These are phyloP conservation scores for Phaeosphaeriaceae sp. DNA, from an alignment of 2,329 filamentous ascomycete species.

Conservation along the genomic window DNA sequence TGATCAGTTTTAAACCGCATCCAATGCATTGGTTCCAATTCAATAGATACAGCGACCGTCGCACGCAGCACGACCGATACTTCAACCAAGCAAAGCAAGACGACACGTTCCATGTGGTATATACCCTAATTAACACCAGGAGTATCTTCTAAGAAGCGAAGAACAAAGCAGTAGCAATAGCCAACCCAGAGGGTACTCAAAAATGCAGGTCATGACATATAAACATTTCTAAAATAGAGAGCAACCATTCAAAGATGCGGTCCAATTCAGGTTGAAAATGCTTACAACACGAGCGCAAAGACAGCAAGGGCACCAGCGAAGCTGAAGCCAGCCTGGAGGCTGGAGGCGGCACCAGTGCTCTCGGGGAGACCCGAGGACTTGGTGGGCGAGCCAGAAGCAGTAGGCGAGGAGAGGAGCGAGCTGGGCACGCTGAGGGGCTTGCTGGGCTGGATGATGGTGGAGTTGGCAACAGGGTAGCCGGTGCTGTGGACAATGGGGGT, in stretches of 20 bases:
- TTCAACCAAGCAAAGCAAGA: neutral
- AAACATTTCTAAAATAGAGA: conserved; percentile 16
- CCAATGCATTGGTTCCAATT: neutral
- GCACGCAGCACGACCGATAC: too few species aligned
- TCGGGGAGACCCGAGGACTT: conserved; percentile 26
- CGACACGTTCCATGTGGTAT: conserved; percentile 7
- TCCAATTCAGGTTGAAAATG: conserved; percentile 5
- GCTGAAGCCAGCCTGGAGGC: conserved; percentile 44
- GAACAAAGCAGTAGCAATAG: conserved; percentile 6
- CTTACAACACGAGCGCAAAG: conserved; percentile 50
- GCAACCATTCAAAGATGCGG: neutral
- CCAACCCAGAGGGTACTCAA: conserved; percentile 7
- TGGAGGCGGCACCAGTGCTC: conserved; percentile 43
- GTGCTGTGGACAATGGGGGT: conserved; percentile 24
- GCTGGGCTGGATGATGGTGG: conserved; percentile 42
- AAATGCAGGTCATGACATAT: conserved; percentile 24
- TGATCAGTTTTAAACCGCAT: neutral
- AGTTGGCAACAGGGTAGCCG: conserved; percentile 32
- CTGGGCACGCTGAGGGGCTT: conserved; percentile 42
- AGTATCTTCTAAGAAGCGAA: conserved; percentile 16
- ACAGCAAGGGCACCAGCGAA: conserved; percentile 51
- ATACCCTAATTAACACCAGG: conserved; percentile 26
- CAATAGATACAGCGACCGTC: neutral
- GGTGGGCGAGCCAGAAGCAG: conserved; percentile 35
- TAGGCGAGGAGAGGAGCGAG: conserved; percentile 33